Conservation (phyloP, 768 basidiomycete genomes). For the Suillus plorans region DNA sequence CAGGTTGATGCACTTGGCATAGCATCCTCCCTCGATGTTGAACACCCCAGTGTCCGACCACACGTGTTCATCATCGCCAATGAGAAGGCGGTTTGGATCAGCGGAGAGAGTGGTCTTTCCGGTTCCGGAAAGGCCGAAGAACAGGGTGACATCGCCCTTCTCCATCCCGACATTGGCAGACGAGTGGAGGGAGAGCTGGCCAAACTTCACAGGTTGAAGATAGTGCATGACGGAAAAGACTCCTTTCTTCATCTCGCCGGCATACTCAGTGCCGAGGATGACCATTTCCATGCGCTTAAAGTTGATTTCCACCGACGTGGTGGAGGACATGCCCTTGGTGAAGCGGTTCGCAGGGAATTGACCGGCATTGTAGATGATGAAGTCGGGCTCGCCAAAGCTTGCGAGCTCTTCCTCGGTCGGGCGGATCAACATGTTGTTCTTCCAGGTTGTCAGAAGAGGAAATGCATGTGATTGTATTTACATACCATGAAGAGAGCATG, state of each 20-base stretch:
- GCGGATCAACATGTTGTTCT: conserved; percentile 99
- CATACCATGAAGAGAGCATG: conserved; percentile 97
- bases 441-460: conserved; percentile 14
- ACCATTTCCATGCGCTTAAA: conserved; percentile 99
- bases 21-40: conserved; percentile 99
- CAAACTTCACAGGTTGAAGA: conserved; percentile 97
- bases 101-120: conserved; percentile 99
- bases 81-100: conserved; percentile 89
- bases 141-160: conserved; percentile 90
- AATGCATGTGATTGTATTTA: conserved; percentile 20
- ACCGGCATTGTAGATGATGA: conserved; percentile 99
- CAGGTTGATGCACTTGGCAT: conserved; percentile 97
- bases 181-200: conserved; percentile 95
- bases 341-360: conserved; percentile 99
- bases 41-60: conserved; percentile 99
- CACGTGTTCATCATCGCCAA: conserved; percentile 99
- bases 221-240: conserved; percentile 99
- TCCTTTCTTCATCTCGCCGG: conserved; percentile 99
- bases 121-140: conserved; percentile 98
- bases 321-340: conserved; percentile 99
- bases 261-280: conserved; percentile 97
- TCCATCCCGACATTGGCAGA: conserved; percentile 94
- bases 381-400: conserved; percentile 96
- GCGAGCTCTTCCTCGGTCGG: conserved; percentile 93
- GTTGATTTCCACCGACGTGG: conserved; percentile 99